These are phyloP conservation scores for Backusella circina DNA, from an alignment of 192 early-diverging fungal species.

Conservation along the genomic window DNA sequence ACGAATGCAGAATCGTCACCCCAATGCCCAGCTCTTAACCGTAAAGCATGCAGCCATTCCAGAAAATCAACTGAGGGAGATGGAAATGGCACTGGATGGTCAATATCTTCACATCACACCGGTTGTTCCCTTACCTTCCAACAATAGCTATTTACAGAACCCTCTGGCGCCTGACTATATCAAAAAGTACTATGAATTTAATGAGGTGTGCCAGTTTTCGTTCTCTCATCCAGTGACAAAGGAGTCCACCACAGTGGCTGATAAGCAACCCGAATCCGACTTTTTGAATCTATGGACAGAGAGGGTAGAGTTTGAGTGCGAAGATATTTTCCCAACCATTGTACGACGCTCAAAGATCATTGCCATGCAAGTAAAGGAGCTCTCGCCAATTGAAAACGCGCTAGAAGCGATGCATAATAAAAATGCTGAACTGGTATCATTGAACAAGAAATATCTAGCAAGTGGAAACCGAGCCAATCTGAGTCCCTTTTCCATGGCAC, in stretches of 20 bases:
- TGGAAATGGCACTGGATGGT: conserved; percentile 36
- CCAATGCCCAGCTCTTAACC: conserved; percentile 48
- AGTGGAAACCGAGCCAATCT: conserved; percentile 22
- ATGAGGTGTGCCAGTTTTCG: conserved; percentile 63
- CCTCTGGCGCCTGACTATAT: conserved; percentile 46
- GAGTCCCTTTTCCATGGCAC: conserved; percentile 74
- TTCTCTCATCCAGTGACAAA: conserved; percentile 62
- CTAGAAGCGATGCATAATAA: conserved; percentile 66
- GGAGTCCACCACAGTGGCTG: background rate
- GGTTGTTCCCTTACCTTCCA: conserved; percentile 45
- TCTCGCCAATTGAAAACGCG: conserved; percentile 77
- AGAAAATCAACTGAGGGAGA: conserved; percentile 45
- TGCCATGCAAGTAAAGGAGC: conserved; percentile 45
- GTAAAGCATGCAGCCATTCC: conserved; percentile 33
- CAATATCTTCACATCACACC: conserved; percentile 66
- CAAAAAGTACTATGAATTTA: conserved; percentile 59
- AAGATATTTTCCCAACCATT: conserved; percentile 65
- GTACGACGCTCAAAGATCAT: conserved; percentile 56
- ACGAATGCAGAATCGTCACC: conserved; percentile 62
- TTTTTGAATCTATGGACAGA: conserved; percentile 78
- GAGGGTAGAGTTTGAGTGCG: conserved; percentile 61
- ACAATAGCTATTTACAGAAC: conserved; percentile 12
- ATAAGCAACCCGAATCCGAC: conserved; percentile 54
- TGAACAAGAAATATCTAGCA: conserved; percentile 51
- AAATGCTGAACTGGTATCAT: conserved; percentile 52